Base-by-base conservation (phyloP, 2,329 filamentous ascomycete species). In the Aspergillus neotritici region DNA sequence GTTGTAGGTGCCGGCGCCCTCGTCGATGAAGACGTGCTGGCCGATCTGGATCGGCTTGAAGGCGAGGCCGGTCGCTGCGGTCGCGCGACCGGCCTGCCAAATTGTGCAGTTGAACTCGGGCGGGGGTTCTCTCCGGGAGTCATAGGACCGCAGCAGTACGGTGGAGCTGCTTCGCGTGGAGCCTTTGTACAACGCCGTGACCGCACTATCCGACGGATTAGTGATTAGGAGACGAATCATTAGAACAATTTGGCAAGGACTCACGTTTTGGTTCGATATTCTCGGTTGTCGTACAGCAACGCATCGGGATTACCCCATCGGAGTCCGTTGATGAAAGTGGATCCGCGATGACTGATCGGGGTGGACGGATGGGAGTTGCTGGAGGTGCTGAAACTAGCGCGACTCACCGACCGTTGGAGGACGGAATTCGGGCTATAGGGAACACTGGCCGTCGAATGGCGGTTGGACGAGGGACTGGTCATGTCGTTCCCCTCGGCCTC, bases 21-120 rank as follows among this genome's bases (percentile, higher is more conserved):
- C 91, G 55, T 98, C 93, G 47, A 95, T 84, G 60, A 98, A 98
- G 8, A 89, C 76, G 1, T 89, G 91, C 64, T 97, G 91, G 3
- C 93, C 93, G 31, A 98, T 87, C 52, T 86, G 84, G 38, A 98
- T 89, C 0, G 91, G 89, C 64, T 98, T 98, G 71, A 98, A 98
- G 1, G 93, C 93, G 34, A 96, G 74, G 0, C 87, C 88, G 1
- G 91, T 93, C 1, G 93, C 87, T 41, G 80, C 87, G 1, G 93
- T 98, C n/a, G 93, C 93, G 47, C 93, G 82, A 9, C 93, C 93
- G 4, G 93, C 93, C 69, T 98, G 84, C 93, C 93, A 98, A 44
- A 98, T 93, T 35, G 84, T 94, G 67, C 90, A 95, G 60, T 95
- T 86, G 49, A 88, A 91, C 64, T 96, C 90, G 2, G 91, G 86